These are phyloP conservation scores for Hericium rajendrae DNA, from an alignment of 768 basidiomycete genomes.

Conservation along the genomic window DNA sequence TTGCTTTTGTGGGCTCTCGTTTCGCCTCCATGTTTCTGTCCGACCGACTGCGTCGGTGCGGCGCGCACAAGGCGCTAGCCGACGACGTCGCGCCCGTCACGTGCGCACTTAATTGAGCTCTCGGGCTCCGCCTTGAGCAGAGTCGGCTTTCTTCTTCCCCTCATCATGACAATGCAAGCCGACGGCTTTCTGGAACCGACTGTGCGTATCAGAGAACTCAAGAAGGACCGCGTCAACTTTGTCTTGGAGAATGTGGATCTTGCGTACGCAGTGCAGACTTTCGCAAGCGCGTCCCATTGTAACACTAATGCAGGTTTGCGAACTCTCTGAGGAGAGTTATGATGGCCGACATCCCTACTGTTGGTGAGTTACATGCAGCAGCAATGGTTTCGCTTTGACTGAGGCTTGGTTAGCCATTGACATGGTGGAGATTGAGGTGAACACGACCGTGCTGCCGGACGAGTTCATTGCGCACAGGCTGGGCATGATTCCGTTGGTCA, in stretches of 20 bases:
- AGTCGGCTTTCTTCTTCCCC: not conserved
- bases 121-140: not conserved
- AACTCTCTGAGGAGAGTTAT: conserved; percentile 90
- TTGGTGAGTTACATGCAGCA: conserved; percentile 51
- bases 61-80: not conserved
- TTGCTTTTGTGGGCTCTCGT: not conserved
- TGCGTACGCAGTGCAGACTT: conserved; percentile 46
- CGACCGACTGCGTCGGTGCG: not conserved
- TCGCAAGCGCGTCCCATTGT: conserved; percentile 6
- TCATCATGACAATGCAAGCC: conserved; percentile 21
- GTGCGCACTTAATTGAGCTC: not conserved
- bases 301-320: conserved; percentile 58
- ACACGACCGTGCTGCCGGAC: conserved; percentile 90
- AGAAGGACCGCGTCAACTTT: conserved; percentile 82
- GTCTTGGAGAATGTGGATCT: conserved; percentile 94
- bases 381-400: not conserved
- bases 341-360: conserved; percentile 94
- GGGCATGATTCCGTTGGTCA: conserved; percentile 87
- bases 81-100: not conserved
- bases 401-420: conserved; percentile 66
- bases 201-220: conserved; percentile 76
- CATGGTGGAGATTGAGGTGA: conserved; percentile 85
- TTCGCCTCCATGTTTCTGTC: not conserved
- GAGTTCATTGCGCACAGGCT: conserved; percentile 96
- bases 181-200: conserved; percentile 45